Evolutionary conservation across 2,329 filamentous ascomycete species (phyloP).

Genomic region (Neodidymelliopsis sp.): DNA sequence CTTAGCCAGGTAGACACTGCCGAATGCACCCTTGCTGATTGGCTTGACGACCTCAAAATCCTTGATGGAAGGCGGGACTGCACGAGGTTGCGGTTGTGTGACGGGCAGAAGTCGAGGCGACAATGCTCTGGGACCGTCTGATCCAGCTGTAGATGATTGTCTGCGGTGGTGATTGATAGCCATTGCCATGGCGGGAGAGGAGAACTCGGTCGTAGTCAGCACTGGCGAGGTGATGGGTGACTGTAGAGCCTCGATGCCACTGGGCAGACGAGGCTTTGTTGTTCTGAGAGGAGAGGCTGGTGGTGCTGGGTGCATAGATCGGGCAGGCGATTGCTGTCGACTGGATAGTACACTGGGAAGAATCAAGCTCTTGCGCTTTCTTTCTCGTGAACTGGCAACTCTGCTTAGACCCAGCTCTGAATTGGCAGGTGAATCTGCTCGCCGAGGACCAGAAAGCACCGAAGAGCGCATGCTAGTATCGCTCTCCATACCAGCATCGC

Average conservation of each 20-base stretch:
- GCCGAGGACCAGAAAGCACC: slow-evolving; percentile 70
- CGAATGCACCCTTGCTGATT: slow-evolving; percentile 98
- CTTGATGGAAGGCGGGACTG: slow-evolving; percentile 94
- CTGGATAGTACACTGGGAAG: slow-evolving; percentile 80
- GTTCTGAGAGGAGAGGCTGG: slow-evolving; percentile 89
- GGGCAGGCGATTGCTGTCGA: slow-evolving; percentile 87
- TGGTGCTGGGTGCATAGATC: slow-evolving; percentile 65
- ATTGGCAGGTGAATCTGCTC: slow-evolving; percentile 78
- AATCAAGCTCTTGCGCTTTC: slow-evolving; percentile 86
- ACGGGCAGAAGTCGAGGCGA: slow-evolving; percentile 84
- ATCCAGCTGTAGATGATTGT: slow-evolving; percentile 89
- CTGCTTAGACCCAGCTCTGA: slow-evolving; percentile 82
- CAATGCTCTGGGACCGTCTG: slow-evolving; percentile 70
- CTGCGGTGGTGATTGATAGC: slow-evolving; percentile 77
- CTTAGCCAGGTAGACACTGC: slow-evolving; percentile 96
- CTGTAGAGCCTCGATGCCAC: slow-evolving; percentile 68
- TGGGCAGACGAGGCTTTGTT: slow-evolving; percentile 76
- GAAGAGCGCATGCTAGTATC: slow-evolving; percentile 90
- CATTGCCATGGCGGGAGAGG: slow-evolving; percentile 69
- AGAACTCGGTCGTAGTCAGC: slow-evolving; percentile 81
- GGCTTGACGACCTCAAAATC: slow-evolving; percentile 99
- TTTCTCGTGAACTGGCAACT: slow-evolving; percentile 79
- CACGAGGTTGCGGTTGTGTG: slow-evolving; percentile 82
- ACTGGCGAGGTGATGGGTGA: slow-evolving; percentile 93
- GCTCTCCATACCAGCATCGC: slow-evolving; percentile 82